phyloP scores from a whole-genome alignment of 2,329 filamentous ascomycete genomes.

The Juglanconis sp. region DNA sequence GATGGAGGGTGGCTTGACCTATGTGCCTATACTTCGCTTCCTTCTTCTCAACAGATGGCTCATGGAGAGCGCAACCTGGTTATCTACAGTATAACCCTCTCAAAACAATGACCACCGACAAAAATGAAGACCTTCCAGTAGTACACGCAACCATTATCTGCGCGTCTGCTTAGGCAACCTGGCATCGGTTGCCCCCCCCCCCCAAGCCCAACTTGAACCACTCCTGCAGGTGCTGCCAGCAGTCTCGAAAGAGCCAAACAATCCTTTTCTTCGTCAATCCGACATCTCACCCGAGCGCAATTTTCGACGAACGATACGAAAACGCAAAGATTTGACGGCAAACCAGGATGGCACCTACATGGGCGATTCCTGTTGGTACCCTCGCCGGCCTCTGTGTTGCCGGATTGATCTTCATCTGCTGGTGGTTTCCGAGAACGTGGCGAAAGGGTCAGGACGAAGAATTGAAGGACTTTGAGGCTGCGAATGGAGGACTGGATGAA shows the following conservation, averaged over 20 bases:
- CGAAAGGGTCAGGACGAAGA: background rate
- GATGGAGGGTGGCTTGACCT: background rate
- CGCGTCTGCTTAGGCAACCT: no score
- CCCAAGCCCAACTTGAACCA: no score
- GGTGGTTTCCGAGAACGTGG: background rate
- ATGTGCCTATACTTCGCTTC: background rate
- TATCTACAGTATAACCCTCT: background rate
- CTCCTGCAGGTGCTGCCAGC: no score
- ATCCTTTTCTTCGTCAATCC: background rate
- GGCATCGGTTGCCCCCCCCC: no score
- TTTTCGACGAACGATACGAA: no score
- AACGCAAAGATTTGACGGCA: background rate
- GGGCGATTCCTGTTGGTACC: background rate
- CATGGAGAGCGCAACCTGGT: background rate
- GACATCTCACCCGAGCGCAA: background rate
- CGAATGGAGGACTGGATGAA: background rate
- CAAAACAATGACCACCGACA: no score
- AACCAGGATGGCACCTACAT: background rate
- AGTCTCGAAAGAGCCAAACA: no score
- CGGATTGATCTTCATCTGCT: background rate
- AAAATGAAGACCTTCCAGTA: no score
- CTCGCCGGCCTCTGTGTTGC: background rate
- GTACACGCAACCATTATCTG: no score
- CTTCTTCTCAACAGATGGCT: background rate
- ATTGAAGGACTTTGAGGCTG: background rate